Base-by-base conservation (phyloP, 1,284 basidiomycete genomes). In the Meira nashicola region DNA sequence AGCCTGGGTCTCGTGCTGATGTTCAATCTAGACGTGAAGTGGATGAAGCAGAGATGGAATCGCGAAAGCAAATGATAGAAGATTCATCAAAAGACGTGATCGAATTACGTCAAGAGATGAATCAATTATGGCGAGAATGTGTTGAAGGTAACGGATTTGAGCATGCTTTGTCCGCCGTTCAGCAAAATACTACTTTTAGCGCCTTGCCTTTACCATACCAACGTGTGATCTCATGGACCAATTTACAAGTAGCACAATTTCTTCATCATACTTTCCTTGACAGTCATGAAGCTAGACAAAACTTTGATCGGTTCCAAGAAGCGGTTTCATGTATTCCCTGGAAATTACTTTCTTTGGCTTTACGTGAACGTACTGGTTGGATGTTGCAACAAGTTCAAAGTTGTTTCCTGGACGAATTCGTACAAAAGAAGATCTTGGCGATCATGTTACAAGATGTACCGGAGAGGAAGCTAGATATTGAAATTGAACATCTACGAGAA, bases 91-190 rank as follows among this genome's bases (percentile, higher is more conserved):
- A 71, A 25, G 71, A 73, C 23, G 71, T 76, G 38, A 64, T 73
- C 44, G 70, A 70, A 19, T 63, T 76, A 51, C 71, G 71, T 43
- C 64, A 68, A 19, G 65, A 73, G 40, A 62, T 66, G 46, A 65
- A 73, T 51, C 60, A 66, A 21, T 63, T 77, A 56, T 75, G 73
- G 71, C 59, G 62, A 39, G 73, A 73, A 62, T 77, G 74, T 28
- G 66, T 75, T 44, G 68, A 72, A 41, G 68, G 67, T 3, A 70
- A 75, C 50, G 74, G 71, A 10, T 76, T 77, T 61, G 63, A 73
- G 25, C 69, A 71, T 58, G 67, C 66, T 60, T 69, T 64, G 58
- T 66, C 67, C 47, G 64, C 68, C 23, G 54, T 77, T 9, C 67
- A 66, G 37, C 59, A 66, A 53, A 67, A 67, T 39, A 52, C 60